Conservation (phyloP, 805 yeast genomes). For the Blastobotrys attinorum region DNA sequence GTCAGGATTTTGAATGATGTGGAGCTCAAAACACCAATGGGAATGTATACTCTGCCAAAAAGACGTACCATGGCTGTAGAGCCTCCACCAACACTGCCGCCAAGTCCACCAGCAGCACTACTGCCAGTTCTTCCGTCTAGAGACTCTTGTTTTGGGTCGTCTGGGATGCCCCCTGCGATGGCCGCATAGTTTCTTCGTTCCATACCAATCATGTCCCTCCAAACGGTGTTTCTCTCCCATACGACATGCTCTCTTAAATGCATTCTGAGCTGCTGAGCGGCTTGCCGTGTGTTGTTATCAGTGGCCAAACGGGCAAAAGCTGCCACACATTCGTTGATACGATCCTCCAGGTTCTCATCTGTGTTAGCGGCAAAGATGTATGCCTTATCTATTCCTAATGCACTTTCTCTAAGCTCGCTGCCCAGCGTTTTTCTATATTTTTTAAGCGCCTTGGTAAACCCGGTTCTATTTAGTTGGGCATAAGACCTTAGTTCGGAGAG, state of each 20-base stretch:
- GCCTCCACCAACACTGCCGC: not conserved
- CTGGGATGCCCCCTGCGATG: constrained; percentile 1
- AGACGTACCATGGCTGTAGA: not conserved
- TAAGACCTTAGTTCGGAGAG: constrained; percentile 78
- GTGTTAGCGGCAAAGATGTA: constrained; percentile 50
- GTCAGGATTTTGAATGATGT: constrained; percentile 36
- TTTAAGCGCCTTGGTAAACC: constrained; percentile 82
- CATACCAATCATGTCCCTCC: constrained; percentile 92
- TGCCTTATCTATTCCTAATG: constrained; percentile 37
- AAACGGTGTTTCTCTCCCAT: constrained; percentile 95
- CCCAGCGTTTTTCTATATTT: constrained; percentile 82
- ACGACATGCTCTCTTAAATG: constrained; percentile 85
- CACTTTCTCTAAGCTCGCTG: constrained; percentile 42
- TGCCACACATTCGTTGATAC: constrained; percentile 45
- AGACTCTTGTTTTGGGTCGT: not conserved
- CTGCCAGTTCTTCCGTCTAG: not conserved
- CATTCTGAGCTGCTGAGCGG: constrained; percentile 42
- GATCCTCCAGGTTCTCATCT: constrained; percentile 39
- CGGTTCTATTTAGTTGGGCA: constrained; percentile 78
- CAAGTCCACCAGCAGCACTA: not conserved
- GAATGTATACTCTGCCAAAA: constrained; percentile 19
- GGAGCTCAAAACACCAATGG: constrained; percentile 33
- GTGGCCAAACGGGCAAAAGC: constrained; percentile 48
- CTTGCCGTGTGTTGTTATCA: constrained; percentile 33
- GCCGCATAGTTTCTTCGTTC: constrained; percentile 84